Conservation (phyloP, 495 filamentous ascomycete genomes). For the Penicillium flavigenum region DNA sequence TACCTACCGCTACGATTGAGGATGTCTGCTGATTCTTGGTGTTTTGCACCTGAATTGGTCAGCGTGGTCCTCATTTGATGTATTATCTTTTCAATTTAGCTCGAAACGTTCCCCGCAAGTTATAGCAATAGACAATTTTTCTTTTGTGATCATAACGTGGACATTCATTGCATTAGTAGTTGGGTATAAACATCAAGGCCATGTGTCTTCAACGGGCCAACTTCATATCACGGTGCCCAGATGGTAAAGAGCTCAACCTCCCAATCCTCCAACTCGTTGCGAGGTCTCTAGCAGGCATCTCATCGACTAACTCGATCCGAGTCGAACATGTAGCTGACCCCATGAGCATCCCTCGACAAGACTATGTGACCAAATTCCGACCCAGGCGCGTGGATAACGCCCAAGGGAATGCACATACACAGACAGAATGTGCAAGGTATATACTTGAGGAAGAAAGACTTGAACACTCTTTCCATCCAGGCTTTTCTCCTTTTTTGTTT, state of each 20-base stretch:
- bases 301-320: neutral
- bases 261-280: neutral
- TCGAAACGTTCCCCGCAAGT: constrained; percentile 29
- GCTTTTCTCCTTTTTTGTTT: neutral
- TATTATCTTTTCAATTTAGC: constrained; percentile 39
- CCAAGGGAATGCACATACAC: neutral
- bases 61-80: constrained; percentile 28
- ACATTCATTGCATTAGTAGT: constrained; percentile 14
- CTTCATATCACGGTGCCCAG: constrained; percentile 1
- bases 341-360: neutral
- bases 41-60: constrained; percentile 16
- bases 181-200: constrained; percentile 13
- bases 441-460: neutral
- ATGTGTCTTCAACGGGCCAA: neutral
- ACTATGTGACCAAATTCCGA: neutral
- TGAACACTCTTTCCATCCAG: neutral
- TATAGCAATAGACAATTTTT: constrained; percentile 32
- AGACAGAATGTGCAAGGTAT: neutral
- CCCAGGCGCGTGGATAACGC: neutral
- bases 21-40: constrained; percentile 12
- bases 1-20: constrained; percentile 27
- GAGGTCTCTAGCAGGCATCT: neutral
- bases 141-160: constrained; percentile 13
- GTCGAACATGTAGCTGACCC: neutral
- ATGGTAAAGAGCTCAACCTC: neutral